Base-by-base conservation (phyloP, 257 asterid genomes). In the Nicotiana benthamiana region DNA sequence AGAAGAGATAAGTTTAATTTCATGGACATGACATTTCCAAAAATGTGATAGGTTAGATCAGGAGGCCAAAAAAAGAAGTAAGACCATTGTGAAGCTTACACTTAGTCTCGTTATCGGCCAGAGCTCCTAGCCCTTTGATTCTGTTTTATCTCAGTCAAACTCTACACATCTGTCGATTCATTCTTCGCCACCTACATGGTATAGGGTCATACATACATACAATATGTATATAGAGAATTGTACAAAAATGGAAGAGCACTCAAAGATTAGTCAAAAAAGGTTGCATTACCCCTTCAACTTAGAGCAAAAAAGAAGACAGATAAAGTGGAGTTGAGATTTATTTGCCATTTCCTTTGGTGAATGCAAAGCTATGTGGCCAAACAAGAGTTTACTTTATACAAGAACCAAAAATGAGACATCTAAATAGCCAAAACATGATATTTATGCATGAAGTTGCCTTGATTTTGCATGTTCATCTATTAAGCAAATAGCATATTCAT, bases 1-100 rank as follows among this genome's bases (percentile, higher is more conserved):
- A 85, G 95, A 91, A 82, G 96, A 89, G 54, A 81, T 93, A 86
- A 83, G 88, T 48, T 82, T 91, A 65, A 87, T 24, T 82, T 79
- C 60, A 74, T 13, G 78, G n/a, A 72, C 60, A 72, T 46, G 30
- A 72, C 13, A 1, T 51, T 68, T 40, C 32, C n/a, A 70, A 70
- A 70, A 70, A 20, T 52, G 27, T n/a, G 18, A 79, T 3, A 62
- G 61, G 75, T 46, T 79, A 79, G 82, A 43, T 62, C 43, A 15
- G 32, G 24, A 67, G 15, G 75, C 9, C 46, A 16, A 27, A 10
- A 12, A 13, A 40, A 40, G 56, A 51, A 51, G 18, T 3, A 13
- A 51, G 56, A 51, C 18, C 18, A 12, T 15, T 26, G 43, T 74
- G 79, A 74, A 48, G 24, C 24, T 74, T 40, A 40, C 48, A 40